Evolutionary conservation across 2,329 filamentous ascomycete genomes (phyloP).

Genomic region (Ploettnerulaceae sp.): DNA sequence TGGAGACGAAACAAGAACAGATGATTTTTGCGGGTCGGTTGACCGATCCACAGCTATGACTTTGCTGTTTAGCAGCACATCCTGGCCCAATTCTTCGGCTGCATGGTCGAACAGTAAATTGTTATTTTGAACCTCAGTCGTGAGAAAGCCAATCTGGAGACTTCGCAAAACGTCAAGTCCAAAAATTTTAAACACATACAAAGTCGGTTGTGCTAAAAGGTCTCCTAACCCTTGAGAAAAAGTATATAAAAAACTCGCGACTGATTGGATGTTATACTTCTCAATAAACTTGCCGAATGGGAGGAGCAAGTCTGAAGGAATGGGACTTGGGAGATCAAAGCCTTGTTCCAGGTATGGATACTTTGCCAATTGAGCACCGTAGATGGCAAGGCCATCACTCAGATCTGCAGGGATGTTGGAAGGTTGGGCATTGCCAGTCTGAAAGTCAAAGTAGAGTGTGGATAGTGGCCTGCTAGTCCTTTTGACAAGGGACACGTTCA

Average conservation of each 20-base stretch:
- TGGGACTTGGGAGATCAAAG: conserved; percentile 36
- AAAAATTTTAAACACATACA: conserved; percentile 44
- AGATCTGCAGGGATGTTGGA: background rate
- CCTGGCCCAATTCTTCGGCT: conserved; percentile 1
- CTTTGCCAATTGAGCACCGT: conserved; percentile 28
- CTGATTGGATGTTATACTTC: conserved; percentile 36
- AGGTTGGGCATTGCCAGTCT: background rate
- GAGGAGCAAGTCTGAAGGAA: conserved; percentile 23
- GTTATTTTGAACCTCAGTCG: conserved; percentile 14
- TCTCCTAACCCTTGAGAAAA: conserved; percentile 43
- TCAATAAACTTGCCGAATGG: conserved; percentile 24
- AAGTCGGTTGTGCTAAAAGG: conserved; percentile 38
- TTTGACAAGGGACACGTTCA: conserved; percentile 5
- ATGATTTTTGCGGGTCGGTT: conserved; percentile 17
- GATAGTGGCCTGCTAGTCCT: background rate
- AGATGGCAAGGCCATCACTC: background rate
- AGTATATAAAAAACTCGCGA: conserved; percentile 39
- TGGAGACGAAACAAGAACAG: conserved; percentile 33
- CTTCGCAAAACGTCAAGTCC: conserved; percentile 21
- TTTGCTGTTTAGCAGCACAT: conserved; percentile 18
- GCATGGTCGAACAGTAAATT: conserved; percentile 18
- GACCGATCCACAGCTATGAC: conserved; percentile 17
- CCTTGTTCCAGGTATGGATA: conserved; percentile 36
- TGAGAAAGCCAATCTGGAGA: conserved; percentile 16
- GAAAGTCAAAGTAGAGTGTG: conserved; percentile 35